These are phyloP conservation scores for Senna siamea DNA, from an alignment of 306 rosid species.

Conservation along the genomic window DNA sequence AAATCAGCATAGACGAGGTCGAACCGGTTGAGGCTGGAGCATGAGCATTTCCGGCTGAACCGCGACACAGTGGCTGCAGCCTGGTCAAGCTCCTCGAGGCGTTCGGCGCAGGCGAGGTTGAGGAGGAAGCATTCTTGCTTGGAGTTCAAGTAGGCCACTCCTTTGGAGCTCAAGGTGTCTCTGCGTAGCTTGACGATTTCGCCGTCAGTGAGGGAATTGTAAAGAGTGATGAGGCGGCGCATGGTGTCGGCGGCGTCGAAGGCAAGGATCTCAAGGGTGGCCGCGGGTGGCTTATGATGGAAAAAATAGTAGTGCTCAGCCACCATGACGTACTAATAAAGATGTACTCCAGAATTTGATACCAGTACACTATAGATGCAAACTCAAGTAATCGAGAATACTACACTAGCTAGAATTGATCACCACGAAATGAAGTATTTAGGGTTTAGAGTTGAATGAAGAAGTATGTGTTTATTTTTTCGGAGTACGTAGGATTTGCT, in stretches of 20 bases:
- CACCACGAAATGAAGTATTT: too few species aligned
- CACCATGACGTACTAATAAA: too few species aligned
- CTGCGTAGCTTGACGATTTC: slow-evolving; percentile 49
- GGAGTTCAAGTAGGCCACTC: slow-evolving; percentile 55
- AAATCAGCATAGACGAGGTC: slow-evolving; percentile 43
- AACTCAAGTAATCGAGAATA: too few species aligned
- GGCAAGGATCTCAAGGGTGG: slow-evolving; percentile 59
- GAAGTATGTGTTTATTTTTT: too few species aligned
- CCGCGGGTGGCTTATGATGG: slow-evolving; percentile 24
- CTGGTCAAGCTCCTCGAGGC: slow-evolving; percentile 62
- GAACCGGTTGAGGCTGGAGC: slow-evolving; percentile 33
- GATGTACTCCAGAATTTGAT: too few species aligned
- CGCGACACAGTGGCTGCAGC: slow-evolving; percentile 54
- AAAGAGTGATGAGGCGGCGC: slow-evolving; percentile 63
- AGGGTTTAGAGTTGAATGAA: too few species aligned
- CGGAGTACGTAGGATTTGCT: too few species aligned
- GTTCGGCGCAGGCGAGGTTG: slow-evolving; percentile 65
- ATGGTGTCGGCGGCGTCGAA: slow-evolving; percentile 70
- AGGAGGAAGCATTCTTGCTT: slow-evolving; percentile 58
- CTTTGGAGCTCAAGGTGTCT: slow-evolving; percentile 45
- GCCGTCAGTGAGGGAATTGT: slow-evolving; percentile 58
- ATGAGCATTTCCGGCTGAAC: slow-evolving; percentile 48
- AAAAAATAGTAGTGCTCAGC: slow-evolving; percentile 45
- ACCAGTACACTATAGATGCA: too few species aligned
- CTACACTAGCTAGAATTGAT: too few species aligned